Evolutionary conservation across 2,329 filamentous ascomycete genomes (phyloP), one percentile per base, ranked within the genome.

Genomic region (Penicillium digitatum): DNA sequence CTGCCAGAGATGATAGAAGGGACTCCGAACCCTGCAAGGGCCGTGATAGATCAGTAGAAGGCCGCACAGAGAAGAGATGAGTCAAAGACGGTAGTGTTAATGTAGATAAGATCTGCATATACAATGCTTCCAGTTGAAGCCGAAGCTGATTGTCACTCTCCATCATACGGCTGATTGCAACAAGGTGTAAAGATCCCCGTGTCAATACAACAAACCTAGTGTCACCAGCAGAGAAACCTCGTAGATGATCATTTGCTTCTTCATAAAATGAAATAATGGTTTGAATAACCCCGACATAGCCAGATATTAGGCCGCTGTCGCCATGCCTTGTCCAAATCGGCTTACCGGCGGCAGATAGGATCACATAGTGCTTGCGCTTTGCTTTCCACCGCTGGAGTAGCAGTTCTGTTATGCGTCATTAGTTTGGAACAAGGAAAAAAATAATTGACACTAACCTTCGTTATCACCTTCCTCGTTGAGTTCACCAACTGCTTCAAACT

Each of bases 231-330:
- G 87, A 90, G 70, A 99, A 99, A 14, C 87, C 87, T 61, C 84
- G 83, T 11, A 99, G 79, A 0, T 83, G 84, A 69, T 96, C 89
- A 53, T 88, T 82, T 9, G 87, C 83, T 43, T 86, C 86, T 70
- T 96, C 88, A 69, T 95, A 97, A 70, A 96, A 96, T 1, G 94
- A 97, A 59, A 99, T 96, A 64, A 99, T 93, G 40, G 94, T 99
- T 71, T 97, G 94, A 2, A 96, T 87, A 18, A 99, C 87, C 38
- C 94, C 94, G 71, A 97, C 93, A 65, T 94, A 96, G 48, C 89
- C 88, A 65, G 95, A 96, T 69, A 97, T 90, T 40, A 97, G 78
- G 52, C 87, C 86, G 62, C 95, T 82, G 64, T 96, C 90, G 38
- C 95, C 94, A 70, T 99, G 93, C 46, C 95, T 84, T 67, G 91